Evolutionary conservation across 2,329 filamentous ascomycete species (phyloP), one percentile per base, ranked within the genome.

Genomic region (Cercospora sesami): DNA sequence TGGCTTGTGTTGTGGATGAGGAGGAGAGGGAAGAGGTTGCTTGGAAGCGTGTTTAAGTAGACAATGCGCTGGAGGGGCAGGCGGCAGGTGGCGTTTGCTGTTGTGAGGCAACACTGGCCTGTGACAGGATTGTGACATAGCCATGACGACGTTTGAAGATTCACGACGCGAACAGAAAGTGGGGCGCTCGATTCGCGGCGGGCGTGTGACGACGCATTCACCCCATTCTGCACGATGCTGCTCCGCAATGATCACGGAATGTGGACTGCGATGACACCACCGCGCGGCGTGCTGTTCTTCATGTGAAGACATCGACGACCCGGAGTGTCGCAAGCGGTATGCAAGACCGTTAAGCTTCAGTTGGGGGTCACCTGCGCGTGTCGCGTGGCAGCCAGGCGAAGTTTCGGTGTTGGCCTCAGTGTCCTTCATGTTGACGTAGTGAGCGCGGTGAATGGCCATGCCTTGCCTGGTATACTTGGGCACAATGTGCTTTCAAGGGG

Each of bases 1-100:
- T 36, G 45, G 59, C 42, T 58, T 65, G 64, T 60, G 58, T 33
- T 33, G 63, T 64, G 31, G 60, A 21, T 59, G 63, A 62, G 39
- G 28, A 30, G 21, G 30, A 58, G 33, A 63, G 21, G 28, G 36
- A 65, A 30, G 42, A 30, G 30, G 51, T 16, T 59, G 55, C 18
- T 30, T 21, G 53, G 14, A 33, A 53, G 45, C 30, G 62, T 59
- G n/a, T 23, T 62, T 64, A 59, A 55, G 48, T 55, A 55, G 48
- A 55, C 45, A 48, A 48, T 48, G 45, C 21, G 4, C 9, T 48
- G 45, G 45, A 23, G 23, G 48, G 48, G 48, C 12, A 14, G 10
- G 48, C 9, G 48, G 48, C 23, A 55, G 48, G 48, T 55, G 48
- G 48, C 48, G 23, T 18, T 63, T 63, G 30, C 53, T 55, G 30